These are phyloP conservation scores for Lachnellula occidentalis DNA, from an alignment of 2,329 filamentous ascomycete species.

Conservation along the genomic window DNA sequence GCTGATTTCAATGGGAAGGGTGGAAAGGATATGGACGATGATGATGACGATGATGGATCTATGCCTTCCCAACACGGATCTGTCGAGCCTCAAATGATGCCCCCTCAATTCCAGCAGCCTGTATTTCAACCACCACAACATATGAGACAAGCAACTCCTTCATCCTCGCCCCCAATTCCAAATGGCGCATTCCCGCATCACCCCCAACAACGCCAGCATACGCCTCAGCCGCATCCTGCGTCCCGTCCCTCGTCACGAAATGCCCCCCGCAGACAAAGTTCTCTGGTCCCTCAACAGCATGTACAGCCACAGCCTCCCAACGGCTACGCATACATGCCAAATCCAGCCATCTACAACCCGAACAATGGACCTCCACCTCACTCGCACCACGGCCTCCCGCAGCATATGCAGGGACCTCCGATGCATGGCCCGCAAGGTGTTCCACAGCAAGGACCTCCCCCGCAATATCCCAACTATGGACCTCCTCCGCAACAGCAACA, in stretches of 20 bases:
- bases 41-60: conserved; percentile 72
- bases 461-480: conserved; percentile 39
- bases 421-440: conserved; percentile 23
- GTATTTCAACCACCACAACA: conserved; percentile 56
- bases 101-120: conserved; percentile 61
- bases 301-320: conserved; percentile 60
- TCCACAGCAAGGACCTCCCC: conserved; percentile 34
- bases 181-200: conserved; percentile 40
- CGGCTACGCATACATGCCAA: conserved; percentile 78
- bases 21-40: conserved; percentile 63
- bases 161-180: conserved; percentile 80
- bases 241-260: conserved; percentile 78
- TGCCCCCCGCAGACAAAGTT: conserved; percentile 68
- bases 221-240: conserved; percentile 70
- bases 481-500: conserved; percentile 27
- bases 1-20: conserved; percentile 80
- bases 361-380: conserved; percentile 39
- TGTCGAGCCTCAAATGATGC: conserved; percentile 55
- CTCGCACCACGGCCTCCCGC: conserved; percentile 30
- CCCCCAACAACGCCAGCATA: conserved; percentile 60
- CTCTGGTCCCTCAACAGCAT: conserved; percentile 62
- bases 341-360: conserved; percentile 78
- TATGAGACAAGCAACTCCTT: conserved; percentile 75
- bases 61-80: conserved; percentile 46
- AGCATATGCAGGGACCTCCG: conserved; percentile 30